Evolutionary conservation across 169 alveolate genomes (phyloP), one percentile per base, ranked within the genome.

Genomic region (Babesia divergens): DNA sequence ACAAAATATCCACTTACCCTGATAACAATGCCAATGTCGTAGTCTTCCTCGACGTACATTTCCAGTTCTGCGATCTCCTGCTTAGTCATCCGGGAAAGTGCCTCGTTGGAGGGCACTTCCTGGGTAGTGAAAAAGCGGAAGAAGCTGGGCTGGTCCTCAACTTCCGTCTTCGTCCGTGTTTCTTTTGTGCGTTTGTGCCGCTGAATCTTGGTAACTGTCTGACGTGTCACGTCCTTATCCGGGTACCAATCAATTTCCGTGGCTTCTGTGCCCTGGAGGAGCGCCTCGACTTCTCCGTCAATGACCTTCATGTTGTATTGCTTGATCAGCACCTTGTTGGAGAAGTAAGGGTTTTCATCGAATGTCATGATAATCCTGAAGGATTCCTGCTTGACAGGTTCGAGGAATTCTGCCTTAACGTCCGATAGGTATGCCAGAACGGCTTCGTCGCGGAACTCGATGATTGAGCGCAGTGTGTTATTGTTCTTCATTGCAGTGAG

Each of bases 221-320:
- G 89, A 31, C 83, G 75, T 24, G 90, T 81, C 11, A 88, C 89
- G 58, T 88, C 88, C 72, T 83, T 83, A 43, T 88, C 90, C 20
- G 89, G 91, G 72, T 64, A 81, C 93, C 93, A 88, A 71, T 88
- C 68, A 42, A 88, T 88, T 24, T 74, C 89, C 16, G 93, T 83
- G n/a, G 93, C 91, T 49, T 82, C 93, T 3, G 93, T 88, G 55
- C 90, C 90, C 68, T 84, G 90, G 22, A 88, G 84, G 29, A 88
- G 86, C n/a, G 93, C 87, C 74, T 88, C 93, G 43, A 81, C 81
- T 37, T 88, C 93, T 52, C 93, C 89, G 65, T 88, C 93, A 6
- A 88, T 83, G 50, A 84, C 76, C 83, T 81, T 88, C 93, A 88
- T 88, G 77, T 82, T 86, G 67, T 88, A 88, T 75, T 86, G 89